Conservation (phyloP, 305 asterid species). For the Coffea humblotiana region DNA sequence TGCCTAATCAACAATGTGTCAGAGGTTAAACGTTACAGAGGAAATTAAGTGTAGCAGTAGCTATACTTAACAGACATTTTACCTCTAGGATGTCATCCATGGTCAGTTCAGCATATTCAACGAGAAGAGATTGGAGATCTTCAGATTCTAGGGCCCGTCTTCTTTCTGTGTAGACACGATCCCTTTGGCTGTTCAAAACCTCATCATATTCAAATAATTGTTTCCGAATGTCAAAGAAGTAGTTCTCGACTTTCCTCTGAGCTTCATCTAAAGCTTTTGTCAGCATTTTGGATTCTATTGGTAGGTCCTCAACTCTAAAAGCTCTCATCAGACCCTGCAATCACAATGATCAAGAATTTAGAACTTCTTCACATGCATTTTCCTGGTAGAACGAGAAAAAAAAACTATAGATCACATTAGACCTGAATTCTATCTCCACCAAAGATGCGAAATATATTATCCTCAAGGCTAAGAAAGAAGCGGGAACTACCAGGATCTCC, state of each 20-base stretch:
- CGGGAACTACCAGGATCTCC: slow-evolving; percentile 99
- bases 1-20: slow-evolving; percentile 49
- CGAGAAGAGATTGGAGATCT: slow-evolving; percentile 79
- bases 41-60: not conserved
- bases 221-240: slow-evolving; percentile 96
- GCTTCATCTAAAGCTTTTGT: slow-evolving; percentile 99
- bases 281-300: slow-evolving; percentile 97
- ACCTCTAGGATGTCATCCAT: slow-evolving; percentile 98
- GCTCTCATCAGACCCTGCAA: slow-evolving; percentile 96
- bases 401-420: slow-evolving; percentile 16
- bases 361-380: not conserved
- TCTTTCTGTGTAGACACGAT: slow-evolving; percentile 92
- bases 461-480: slow-evolving; percentile 98
- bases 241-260: slow-evolving; percentile 95
- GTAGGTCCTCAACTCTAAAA: slow-evolving; percentile 97
- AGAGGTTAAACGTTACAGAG: not conserved
- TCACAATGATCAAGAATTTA: not conserved
- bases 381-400: not conserved
- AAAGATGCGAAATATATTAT: slow-evolving; percentile 93
- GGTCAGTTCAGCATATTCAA: slow-evolving; percentile 96
- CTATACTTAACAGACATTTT: slow-evolving; percentile 26
- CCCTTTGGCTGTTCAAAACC: slow-evolving; percentile 98
- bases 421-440: slow-evolving; percentile 99
- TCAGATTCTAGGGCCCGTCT: slow-evolving; percentile 92
- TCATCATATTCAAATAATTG: slow-evolving; percentile 93